phyloP scores from a whole-genome alignment of 2,329 filamentous ascomycete genomes.

The Stemphylium lycopersici region DNA sequence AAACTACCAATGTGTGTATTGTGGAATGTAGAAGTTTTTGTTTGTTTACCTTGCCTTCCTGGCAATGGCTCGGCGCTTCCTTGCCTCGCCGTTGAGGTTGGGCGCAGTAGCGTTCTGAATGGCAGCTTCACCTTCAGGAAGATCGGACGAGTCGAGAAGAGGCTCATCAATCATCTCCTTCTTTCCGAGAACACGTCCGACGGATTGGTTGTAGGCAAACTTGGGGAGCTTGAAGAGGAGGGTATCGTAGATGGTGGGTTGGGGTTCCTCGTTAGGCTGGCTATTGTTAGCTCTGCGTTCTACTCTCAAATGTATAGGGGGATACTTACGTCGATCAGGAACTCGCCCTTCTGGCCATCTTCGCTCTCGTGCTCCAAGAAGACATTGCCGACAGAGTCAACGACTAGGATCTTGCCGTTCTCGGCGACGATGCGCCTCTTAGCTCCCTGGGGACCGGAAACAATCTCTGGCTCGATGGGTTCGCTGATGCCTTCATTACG shows the following conservation, averaged over 20 bases:
- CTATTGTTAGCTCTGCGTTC: conserved; percentile 23
- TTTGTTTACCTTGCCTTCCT: conserved; percentile 35
- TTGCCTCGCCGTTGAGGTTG: conserved; percentile 55
- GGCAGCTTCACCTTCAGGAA: conserved; percentile 47
- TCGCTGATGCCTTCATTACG: conserved; percentile 61
- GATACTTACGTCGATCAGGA: conserved; percentile 76
- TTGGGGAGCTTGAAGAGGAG: conserved; percentile 79
- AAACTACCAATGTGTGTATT: not conserved
- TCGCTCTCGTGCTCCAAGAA: conserved; percentile 92
- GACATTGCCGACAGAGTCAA: conserved; percentile 90
- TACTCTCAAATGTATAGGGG: not conserved
- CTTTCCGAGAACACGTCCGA: conserved; percentile 52
- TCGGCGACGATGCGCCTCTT: conserved; percentile 89
- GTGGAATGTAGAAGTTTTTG: conserved; percentile 9
- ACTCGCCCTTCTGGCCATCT: conserved; percentile 82
- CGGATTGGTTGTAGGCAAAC: conserved; percentile 67
- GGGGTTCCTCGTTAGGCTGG: conserved; percentile 77
- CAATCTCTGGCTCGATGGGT: conserved; percentile 59
- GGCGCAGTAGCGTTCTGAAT: conserved; percentile 51
- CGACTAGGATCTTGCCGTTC: conserved; percentile 93
- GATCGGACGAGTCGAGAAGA: conserved; percentile 44
- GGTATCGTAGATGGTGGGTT: conserved; percentile 81
- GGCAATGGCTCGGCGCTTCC: conserved; percentile 48
- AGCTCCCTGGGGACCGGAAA: conserved; percentile 70
- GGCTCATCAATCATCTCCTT: conserved; percentile 46